These are phyloP conservation scores for Malassezia restricta DNA, from an alignment of 1,284 basidiomycete genomes.

Conservation along the genomic window DNA sequence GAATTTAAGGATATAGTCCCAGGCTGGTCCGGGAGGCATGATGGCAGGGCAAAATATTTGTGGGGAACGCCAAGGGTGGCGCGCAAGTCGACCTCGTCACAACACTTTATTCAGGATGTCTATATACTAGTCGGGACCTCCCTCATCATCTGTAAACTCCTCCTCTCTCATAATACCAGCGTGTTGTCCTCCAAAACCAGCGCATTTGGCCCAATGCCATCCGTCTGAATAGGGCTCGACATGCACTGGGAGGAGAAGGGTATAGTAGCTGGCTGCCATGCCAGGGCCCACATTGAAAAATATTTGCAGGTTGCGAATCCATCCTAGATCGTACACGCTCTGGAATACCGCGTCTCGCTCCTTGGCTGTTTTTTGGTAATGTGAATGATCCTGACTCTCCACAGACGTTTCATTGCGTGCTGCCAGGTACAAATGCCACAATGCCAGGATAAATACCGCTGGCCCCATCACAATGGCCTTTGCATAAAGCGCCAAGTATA, in stretches of 20 bases:
- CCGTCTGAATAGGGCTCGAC: slow-evolving; percentile 76
- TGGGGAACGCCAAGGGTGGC: no score
- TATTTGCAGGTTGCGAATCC: slow-evolving; percentile 59
- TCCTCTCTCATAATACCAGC: slow-evolving; percentile 49
- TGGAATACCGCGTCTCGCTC: slow-evolving; percentile 58
- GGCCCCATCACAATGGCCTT: slow-evolving; percentile 60
- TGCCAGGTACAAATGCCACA: slow-evolving; percentile 69
- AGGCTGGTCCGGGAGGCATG: slow-evolving; percentile 10
- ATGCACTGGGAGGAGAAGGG: slow-evolving; percentile 67
- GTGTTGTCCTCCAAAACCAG: slow-evolving; percentile 50
- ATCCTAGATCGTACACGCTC: slow-evolving; percentile 81
- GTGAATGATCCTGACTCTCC: slow-evolving; percentile 73
- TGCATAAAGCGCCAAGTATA: slow-evolving; percentile 56
- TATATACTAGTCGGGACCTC: background rate
- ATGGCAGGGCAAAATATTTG: background rate
- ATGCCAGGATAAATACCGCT: slow-evolving; percentile 66
- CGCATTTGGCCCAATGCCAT: slow-evolving; percentile 61
- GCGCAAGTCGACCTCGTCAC: background rate
- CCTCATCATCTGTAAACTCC: slow-evolving; percentile 52
- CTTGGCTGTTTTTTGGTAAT: slow-evolving; percentile 62
- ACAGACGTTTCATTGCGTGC: slow-evolving; percentile 75
- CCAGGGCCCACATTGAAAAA: slow-evolving; percentile 75
- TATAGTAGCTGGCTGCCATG: slow-evolving; percentile 48
- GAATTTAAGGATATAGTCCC: slow-evolving; percentile 44
- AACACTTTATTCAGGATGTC: no score